Evolutionary conservation across 1,139 yeast genomes (phyloP).

Genomic region (Taphrina betulina): DNA sequence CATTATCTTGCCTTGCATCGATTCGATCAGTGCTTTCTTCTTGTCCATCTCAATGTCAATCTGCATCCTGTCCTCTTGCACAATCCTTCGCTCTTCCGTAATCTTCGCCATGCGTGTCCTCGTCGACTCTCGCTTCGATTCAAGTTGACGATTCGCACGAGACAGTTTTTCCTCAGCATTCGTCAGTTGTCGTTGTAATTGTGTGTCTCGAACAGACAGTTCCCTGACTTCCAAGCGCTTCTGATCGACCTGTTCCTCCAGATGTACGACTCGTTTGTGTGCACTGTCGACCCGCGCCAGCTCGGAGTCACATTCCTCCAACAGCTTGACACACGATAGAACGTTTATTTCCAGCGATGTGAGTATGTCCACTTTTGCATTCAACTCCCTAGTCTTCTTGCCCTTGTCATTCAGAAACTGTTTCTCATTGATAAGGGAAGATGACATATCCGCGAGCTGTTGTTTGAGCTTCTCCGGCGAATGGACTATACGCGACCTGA

Average conservation of each 20-base stretch:
- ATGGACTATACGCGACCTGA: conserved; percentile 61
- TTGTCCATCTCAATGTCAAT: conserved; percentile 56
- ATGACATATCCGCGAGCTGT: conserved; percentile 57
- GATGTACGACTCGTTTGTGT: conserved; percentile 47
- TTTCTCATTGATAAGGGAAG: conserved; percentile 51
- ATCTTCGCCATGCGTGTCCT: conserved; percentile 52
- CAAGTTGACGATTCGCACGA: conserved; percentile 54
- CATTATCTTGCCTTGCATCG: conserved; percentile 49
- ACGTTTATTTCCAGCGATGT: conserved; percentile 58
- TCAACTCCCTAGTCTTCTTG: conserved; percentile 52
- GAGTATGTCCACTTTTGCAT: conserved; percentile 61
- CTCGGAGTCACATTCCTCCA: conserved; percentile 61
- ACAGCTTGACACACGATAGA: conserved; percentile 47
- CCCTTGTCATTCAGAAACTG: conserved; percentile 51
- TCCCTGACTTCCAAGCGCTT: conserved; percentile 52
- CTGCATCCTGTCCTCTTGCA: conserved; percentile 54
- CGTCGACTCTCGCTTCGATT: conserved; percentile 51
- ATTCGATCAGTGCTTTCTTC: conserved; percentile 52
- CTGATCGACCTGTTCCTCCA: conserved; percentile 54
- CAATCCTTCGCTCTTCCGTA: conserved; percentile 51
- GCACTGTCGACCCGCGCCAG: conserved; percentile 53
- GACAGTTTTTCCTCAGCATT: conserved; percentile 56
- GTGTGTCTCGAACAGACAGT: conserved; percentile 48
- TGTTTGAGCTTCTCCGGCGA: conserved; percentile 60
- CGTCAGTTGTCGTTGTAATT: conserved; percentile 52